phyloP scores from a whole-genome alignment of 495 filamentous ascomycete species.

The Penicillium psychrofluorescens region DNA sequence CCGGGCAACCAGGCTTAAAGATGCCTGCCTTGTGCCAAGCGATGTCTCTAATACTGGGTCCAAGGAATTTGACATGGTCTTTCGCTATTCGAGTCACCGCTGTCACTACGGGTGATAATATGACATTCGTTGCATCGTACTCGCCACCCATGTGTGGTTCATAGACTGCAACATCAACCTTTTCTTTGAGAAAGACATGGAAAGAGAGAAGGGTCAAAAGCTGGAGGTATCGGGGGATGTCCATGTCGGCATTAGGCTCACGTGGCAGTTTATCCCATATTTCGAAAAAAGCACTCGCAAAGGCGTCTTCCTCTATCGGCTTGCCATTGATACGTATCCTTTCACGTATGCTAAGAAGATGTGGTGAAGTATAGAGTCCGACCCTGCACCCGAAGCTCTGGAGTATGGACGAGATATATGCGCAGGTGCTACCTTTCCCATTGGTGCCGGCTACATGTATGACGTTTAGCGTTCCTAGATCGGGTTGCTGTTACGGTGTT shows the following conservation, averaged over 20 bases:
- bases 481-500: constrained; percentile 37
- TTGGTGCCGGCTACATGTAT: constrained; percentile 80
- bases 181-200: constrained; percentile 63
- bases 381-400: background rate
- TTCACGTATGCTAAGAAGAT: background rate
- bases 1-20: constrained; percentile 56
- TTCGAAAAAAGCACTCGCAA: background rate
- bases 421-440: constrained; percentile 53
- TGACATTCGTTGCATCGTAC: constrained; percentile 74
- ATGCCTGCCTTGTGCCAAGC: constrained; percentile 87
- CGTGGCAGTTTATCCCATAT: background rate
- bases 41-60: constrained; percentile 67
- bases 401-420: constrained; percentile 35
- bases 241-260: background rate
- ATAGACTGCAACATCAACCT: constrained; percentile 63
- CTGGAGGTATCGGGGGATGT: constrained; percentile 51
- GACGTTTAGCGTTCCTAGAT: constrained; percentile 58
- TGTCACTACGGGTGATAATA: constrained; percentile 53
- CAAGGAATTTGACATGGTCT: constrained; percentile 68
- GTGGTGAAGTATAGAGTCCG: background rate
- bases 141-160: constrained; percentile 80
- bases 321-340: background rate
- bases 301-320: background rate
- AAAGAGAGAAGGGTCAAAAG: constrained; percentile 54
- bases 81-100: constrained; percentile 71